These are phyloP conservation scores for Neonectria hederae DNA, from an alignment of 2,329 filamentous ascomycete species.

Conservation along the genomic window DNA sequence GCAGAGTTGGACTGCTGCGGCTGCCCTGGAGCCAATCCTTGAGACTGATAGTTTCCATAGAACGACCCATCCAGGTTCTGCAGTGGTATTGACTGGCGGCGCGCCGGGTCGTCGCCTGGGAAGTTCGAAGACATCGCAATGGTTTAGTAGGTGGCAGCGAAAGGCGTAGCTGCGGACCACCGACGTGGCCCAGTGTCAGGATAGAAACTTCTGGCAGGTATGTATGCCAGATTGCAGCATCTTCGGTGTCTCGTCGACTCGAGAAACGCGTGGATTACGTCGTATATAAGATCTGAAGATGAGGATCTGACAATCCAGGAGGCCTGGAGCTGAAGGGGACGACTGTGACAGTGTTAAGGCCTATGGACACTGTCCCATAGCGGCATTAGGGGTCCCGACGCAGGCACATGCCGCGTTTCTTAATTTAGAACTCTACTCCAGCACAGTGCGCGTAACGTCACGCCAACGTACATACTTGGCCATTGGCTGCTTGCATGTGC, in stretches of 20 bases:
- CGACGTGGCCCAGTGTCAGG: conserved; percentile 38
- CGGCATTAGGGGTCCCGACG: conserved; percentile 2
- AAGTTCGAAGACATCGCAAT: conserved; percentile 45
- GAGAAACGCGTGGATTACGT: conserved; percentile 25
- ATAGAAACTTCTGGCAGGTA: conserved; percentile 19
- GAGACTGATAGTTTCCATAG: conserved; percentile 23
- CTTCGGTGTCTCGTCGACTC: conserved; percentile 22
- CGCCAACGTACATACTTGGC: conserved; percentile 28
- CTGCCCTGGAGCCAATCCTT: conserved; percentile 21
- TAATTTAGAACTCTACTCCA: conserved; percentile 35
- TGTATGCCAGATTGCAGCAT: conserved; percentile 33
- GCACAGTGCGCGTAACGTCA: conserved; percentile 34
- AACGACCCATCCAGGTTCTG: conserved; percentile 62
- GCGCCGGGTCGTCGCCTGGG: conserved; percentile 39
- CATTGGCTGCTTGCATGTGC: conserved; percentile 33
- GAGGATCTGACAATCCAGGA: conserved; percentile 34
- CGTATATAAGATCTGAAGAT: conserved; percentile 27
- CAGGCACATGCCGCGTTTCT: conserved; percentile 26
- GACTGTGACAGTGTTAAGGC: conserved; percentile 26
- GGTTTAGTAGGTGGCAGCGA: conserved; percentile 11
- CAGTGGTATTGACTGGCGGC: conserved; percentile 71
- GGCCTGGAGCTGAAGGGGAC: conserved; percentile 29
- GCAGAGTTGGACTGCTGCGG: conserved; percentile 19
- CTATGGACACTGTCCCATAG: conserved; percentile 32
- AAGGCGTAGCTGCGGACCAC: conserved; percentile 31